A percentile compares a stretch with the other conserved stretches of the same genome.
These are phyloP conservation scores for Tulasnella sp. DNA, from an alignment of 768 basidiomycete genomes.

Conservation along the genomic window DNA sequence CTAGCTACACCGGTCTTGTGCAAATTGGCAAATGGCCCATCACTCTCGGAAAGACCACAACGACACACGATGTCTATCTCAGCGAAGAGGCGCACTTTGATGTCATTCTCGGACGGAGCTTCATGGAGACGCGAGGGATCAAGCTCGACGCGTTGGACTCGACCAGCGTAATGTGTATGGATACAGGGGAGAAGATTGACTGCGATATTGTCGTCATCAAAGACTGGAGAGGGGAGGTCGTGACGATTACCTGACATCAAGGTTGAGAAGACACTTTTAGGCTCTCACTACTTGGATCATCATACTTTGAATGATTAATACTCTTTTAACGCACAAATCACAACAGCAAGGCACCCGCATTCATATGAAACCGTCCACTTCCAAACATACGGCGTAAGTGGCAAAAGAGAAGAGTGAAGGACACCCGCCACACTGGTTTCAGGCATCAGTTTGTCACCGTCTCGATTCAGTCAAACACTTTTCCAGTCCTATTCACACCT, in stretches of 20 bases:
- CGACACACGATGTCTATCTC: slow-evolving; percentile 57
- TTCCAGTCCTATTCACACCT: no score
- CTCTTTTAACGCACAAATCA: no score
- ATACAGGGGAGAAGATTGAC: slow-evolving; percentile 83
- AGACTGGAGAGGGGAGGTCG: slow-evolving; percentile 82
- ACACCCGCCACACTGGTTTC: no score
- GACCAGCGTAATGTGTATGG: slow-evolving; percentile 84
- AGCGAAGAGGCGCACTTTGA: slow-evolving; percentile 95
- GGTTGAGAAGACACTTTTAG: no score
- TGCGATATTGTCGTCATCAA: slow-evolving; percentile 88
- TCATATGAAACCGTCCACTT: no score
- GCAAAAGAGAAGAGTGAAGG: no score
- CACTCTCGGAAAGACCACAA: slow-evolving; percentile 40
- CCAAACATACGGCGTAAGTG: no score
- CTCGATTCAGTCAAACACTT: no score
- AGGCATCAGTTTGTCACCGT: no score
- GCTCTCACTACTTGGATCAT: no score
- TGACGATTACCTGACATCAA: slow-evolving; percentile 60
- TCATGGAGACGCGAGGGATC: slow-evolving; percentile 56
- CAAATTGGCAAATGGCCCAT: slow-evolving; percentile 67
- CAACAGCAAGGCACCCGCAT: no score
- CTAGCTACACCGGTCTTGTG: slow-evolving; percentile 8
- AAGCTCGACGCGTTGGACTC: slow-evolving; percentile 73
- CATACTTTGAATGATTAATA: no score
- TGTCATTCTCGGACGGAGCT: slow-evolving; percentile 45